These are phyloP conservation scores for Ceratobasidium sp. DNA, from an alignment of 1,284 basidiomycete genomes.

Conservation along the genomic window DNA sequence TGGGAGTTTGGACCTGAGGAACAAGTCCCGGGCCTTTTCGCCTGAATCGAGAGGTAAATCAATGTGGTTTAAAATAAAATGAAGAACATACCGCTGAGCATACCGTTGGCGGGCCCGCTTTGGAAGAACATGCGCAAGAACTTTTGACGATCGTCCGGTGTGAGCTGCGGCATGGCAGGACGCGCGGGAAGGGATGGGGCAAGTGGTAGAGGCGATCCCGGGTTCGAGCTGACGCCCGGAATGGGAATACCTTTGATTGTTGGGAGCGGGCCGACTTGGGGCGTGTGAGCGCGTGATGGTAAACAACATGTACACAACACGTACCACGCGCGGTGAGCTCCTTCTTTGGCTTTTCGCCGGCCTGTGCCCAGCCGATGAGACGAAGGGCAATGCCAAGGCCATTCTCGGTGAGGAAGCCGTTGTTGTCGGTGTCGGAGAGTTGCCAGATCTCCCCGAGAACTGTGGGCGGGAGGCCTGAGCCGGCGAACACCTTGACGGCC, in stretches of 20 bases:
- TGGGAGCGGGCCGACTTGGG: constrained; percentile 80
- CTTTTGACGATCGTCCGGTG: constrained; percentile 80
- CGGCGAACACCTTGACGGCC: constrained; percentile 80
- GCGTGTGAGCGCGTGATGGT: background rate
- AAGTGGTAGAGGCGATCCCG: constrained; percentile 46
- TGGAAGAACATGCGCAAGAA: constrained; percentile 81
- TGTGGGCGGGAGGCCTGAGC: constrained; percentile 77
- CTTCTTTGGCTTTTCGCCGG: constrained; percentile 73
- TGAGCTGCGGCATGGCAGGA: constrained; percentile 65
- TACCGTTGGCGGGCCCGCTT: constrained; percentile 74
- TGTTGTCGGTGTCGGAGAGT: constrained; percentile 90
- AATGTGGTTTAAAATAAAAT: constrained; percentile 45
- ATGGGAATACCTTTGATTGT: constrained; percentile 75
- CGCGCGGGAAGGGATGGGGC: constrained; percentile 56
- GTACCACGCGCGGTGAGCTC: constrained; percentile 71
- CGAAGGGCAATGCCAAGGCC: constrained; percentile 86
- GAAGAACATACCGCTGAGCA: constrained; percentile 68
- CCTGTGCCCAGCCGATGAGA: constrained; percentile 92
- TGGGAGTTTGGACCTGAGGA: constrained; percentile 90
- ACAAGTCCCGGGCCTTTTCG: constrained; percentile 91
- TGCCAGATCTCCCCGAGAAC: constrained; percentile 93
- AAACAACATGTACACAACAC: constrained; percentile 45
- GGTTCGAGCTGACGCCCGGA: constrained; percentile 56
- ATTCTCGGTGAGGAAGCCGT: constrained; percentile 87
- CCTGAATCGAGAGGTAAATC: constrained; percentile 55